Percentiles rank a stretch among this genome's conserved stretches.
Evolutionary conservation across 257 asterid genomes (phyloP).

Genomic region (Datura wrightii): DNA sequence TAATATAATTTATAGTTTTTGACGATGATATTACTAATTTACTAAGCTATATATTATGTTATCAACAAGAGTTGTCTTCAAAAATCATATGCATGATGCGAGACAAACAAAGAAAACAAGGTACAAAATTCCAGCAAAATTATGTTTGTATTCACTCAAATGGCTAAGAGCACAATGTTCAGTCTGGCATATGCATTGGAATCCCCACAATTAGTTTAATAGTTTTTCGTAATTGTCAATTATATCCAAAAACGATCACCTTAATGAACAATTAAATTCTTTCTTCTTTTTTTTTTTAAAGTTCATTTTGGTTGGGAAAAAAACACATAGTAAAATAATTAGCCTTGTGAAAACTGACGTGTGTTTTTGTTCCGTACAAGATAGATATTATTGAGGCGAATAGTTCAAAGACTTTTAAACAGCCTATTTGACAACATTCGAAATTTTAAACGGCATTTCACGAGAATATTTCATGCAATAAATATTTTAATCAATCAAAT

Average conservation of each 20-base stretch:
- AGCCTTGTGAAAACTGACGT: neutral
- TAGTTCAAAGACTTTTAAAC: neutral
- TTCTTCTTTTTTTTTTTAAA: neutral
- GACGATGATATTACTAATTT: neutral
- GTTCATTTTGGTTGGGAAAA: neutral
- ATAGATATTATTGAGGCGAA: neutral
- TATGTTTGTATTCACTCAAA: constrained; percentile 2
- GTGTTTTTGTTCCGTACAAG: neutral
- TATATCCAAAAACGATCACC: neutral
- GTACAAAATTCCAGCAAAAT: constrained; percentile 17
- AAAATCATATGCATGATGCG: neutral
- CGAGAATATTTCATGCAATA: neutral
- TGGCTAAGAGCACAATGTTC: constrained; percentile 18
- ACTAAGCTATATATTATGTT: neutral
- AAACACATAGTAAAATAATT: neutral
- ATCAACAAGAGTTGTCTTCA: neutral
- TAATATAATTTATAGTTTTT: neutral
- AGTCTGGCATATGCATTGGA: neutral
- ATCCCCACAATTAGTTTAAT: neutral
- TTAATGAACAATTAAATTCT: no score
- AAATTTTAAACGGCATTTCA: no score
- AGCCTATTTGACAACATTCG: neutral
- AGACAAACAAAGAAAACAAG: constrained; percentile 6
- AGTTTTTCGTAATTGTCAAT: neutral
- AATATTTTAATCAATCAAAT: neutral